Evolutionary conservation across 2,329 filamentous ascomycete genomes (phyloP), one percentile per base, ranked within the genome.

Genomic region (Parasarocladium wereldwijsianum): DNA sequence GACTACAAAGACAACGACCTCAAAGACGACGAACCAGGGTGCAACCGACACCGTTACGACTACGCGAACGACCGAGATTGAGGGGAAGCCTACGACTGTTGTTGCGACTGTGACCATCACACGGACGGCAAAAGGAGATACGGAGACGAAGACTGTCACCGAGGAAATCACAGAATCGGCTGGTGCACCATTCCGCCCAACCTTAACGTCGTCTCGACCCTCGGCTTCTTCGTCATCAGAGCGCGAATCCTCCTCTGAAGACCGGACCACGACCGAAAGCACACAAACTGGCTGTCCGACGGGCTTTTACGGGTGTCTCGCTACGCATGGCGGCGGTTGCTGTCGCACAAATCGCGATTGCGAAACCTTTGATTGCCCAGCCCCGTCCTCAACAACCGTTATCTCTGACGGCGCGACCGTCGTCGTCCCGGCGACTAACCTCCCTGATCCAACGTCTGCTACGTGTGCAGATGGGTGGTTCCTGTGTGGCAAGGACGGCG

Each of bases 291-390:
- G 55, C 28, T 32, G 31, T 14, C 87, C 87, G 0, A 86, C 77
- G 0, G 86, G 86, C 3, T 96, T 86, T 60, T 96, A 96, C 52
- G 77, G 83, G 29, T 96, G 87, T 52, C 70, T 76, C 3, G 87
- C 87, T 2, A 74, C 75, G 35, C 83, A 86, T 35, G 84, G 81
- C 10, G 84, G 84, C 13, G 69, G 69, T 2, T 96, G 87, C 58
- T 96, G 87, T 55, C 79, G 80, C 34, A 85, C 83, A 0, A 86
- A 84, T 2, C 72, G 86, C 13, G 70, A 93, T 54, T 96, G 87
- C 54, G 70, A 78, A 35, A 78, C 75, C 0, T 81, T 79, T 0
- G 81, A 77, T 6, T 96, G 87, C 43, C 80, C 82, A 0, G 54
- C 70, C 0, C 57, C 62, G 0, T 44, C 62, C 0, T 50, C 53